phyloP scores from a whole-genome alignment of 2,329 filamentous ascomycete species.

The Paracoccidioides brasiliensis region DNA sequence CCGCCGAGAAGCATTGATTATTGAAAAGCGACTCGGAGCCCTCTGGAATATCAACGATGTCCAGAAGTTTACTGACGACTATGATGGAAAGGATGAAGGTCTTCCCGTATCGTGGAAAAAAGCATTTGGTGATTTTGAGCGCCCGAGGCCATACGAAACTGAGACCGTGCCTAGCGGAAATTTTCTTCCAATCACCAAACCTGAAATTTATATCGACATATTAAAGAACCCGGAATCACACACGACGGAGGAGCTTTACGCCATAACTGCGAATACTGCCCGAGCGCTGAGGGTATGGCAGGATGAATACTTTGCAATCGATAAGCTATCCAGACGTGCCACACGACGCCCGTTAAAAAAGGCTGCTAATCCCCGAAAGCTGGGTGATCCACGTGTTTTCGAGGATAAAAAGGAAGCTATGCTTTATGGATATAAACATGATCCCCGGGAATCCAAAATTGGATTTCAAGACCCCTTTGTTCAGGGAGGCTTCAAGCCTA shows the following conservation, averaged over 20 bases:
- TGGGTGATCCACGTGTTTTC: constrained; percentile 37
- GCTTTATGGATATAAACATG: constrained; percentile 47
- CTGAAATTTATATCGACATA: constrained; percentile 25
- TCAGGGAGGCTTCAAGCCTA: constrained; percentile 38
- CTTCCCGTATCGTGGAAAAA: constrained; percentile 22
- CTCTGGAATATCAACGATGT: constrained; percentile 28
- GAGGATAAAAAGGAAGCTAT: constrained; percentile 49
- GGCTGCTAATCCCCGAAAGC: constrained; percentile 38
- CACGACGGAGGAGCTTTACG: constrained; percentile 41
- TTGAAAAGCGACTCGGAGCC: constrained; percentile 21
- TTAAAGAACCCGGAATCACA: constrained; percentile 28
- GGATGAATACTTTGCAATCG: constrained; percentile 43
- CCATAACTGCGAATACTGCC: constrained; percentile 42
- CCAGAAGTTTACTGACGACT: constrained; percentile 21
- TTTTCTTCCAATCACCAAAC: constrained; percentile 25
- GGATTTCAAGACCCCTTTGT: constrained; percentile 45
- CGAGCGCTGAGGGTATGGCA: constrained; percentile 43
- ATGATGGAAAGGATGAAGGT: constrained; percentile 19
- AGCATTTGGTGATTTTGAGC: constrained; percentile 19
- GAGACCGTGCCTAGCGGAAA: constrained; percentile 19
- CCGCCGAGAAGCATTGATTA: not conserved
- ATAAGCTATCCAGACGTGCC: constrained; percentile 36
- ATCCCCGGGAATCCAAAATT: constrained; percentile 33
- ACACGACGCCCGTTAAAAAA: constrained; percentile 39
- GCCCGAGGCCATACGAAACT: constrained; percentile 25